phyloP scores from a whole-genome alignment of 73 alveolate species.

The Paramecium octaurelia region DNA sequence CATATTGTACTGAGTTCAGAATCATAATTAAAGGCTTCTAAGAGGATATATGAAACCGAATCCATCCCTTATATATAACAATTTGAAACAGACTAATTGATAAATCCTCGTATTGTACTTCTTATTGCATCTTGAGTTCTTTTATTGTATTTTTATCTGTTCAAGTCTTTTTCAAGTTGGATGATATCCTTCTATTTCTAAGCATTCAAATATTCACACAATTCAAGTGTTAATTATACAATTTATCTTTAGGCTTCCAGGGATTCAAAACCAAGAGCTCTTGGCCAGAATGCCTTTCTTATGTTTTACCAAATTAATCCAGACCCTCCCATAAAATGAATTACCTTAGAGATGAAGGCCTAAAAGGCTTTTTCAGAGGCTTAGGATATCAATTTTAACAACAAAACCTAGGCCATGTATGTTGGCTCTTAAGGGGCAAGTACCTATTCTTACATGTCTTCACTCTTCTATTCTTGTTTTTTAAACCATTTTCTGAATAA shows the following conservation, averaged over 20 bases:
- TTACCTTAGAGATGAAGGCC: neutral
- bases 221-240: slow-evolving; percentile 40
- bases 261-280: neutral
- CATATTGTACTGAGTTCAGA: slow-evolving; percentile 15
- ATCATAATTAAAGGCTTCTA: slow-evolving; percentile 31
- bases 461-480: neutral
- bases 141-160: neutral
- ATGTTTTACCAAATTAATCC: slow-evolving; percentile 36
- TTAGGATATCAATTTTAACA: neutral
- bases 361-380: slow-evolving; percentile 40
- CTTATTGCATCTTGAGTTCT: neutral
- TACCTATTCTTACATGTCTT: slow-evolving; percentile 3
- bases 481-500: slow-evolving; percentile 27
- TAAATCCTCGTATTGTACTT: neutral
- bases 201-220: slow-evolving; percentile 35
- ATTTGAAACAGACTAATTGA: neutral
- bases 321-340: neutral
- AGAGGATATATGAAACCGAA: neutral
- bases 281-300: slow-evolving; percentile 23
- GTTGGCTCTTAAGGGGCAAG: slow-evolving; percentile 18
- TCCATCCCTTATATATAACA: slow-evolving; percentile 49
- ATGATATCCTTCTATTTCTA: neutral
- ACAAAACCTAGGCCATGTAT: neutral
- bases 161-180: neutral
- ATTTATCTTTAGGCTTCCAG: neutral